Base-by-base conservation (phyloP, 106 monocot species). In the Apostasia shenzhenica region DNA sequence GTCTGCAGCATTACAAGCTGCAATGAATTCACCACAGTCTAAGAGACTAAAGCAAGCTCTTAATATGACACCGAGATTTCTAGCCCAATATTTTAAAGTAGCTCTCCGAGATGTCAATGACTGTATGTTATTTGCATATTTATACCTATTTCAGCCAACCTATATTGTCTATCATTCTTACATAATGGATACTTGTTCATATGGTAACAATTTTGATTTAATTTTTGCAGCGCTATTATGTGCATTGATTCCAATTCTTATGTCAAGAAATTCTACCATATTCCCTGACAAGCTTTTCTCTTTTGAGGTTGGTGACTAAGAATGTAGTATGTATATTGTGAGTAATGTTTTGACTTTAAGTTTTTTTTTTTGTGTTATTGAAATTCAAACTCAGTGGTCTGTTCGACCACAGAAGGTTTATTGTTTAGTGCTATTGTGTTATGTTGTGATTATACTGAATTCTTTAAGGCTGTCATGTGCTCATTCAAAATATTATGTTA, bases 211-310 rank as follows among this genome's bases (percentile, higher is more conserved):
- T 51, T 60, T 71, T 56, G 10, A 47, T 9, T 5, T 41, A 4
- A 14, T 10, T 77, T 6, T 67, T 81, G 67, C 91, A 95, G 95
- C 95, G 63, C 67, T 97, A 64, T 66, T 89, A 52, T 97, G 92
- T 72, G 86, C 95, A 64, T 68, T 97, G 51, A 83, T 97, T 87
- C 92, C 92, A 53, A 82, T 89, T 62, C 50, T 97, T 47, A 97
- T 97, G 95, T 89, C 86, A 61, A 86, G 95, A 63, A 92, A 89
- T 81, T 76, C 86, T 70, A 86, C 82, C 64, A 70, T 89, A 59
- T 97, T 85, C 70, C 92, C 95, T 57, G 92, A 97, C 76, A 92
- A 87, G 68, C 71, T 74, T 75, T 92, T 86, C 66, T 78, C 81
- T 39, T 86, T 89, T 71, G 86, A 97, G 95, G 95, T 85, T 50